Evolutionary conservation across 1,139 yeast genomes (phyloP).

Genomic region (Taphrina communis): DNA sequence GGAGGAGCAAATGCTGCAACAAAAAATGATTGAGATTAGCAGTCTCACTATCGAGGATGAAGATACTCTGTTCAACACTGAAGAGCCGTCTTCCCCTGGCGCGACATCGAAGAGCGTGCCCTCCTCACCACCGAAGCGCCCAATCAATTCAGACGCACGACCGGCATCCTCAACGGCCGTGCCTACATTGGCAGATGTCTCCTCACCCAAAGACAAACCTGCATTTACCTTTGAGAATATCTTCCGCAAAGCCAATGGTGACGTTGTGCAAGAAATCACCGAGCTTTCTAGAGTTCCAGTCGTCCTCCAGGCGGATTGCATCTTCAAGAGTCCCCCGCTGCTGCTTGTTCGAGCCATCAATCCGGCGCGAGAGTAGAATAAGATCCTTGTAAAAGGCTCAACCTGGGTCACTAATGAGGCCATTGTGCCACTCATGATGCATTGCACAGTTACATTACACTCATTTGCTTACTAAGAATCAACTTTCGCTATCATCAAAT

Average conservation of each 20-base stretch:
- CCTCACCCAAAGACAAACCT: slow-evolving; percentile 40
- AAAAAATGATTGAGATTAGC: slow-evolving; percentile 43
- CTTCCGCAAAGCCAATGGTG: slow-evolving; percentile 43
- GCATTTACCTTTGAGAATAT: slow-evolving; percentile 44
- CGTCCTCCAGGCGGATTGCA: slow-evolving; percentile 85
- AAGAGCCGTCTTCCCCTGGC: slow-evolving; percentile 43
- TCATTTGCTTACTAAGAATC: slow-evolving; percentile 18
- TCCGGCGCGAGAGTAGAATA: slow-evolving; percentile 56
- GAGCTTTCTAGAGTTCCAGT: slow-evolving; percentile 83
- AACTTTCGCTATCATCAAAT: slow-evolving; percentile 11
- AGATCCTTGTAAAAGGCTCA: neutral
- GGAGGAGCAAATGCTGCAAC: slow-evolving; percentile 45
- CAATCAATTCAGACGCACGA: slow-evolving; percentile 45
- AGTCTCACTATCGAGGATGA: slow-evolving; percentile 51
- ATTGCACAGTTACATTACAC: slow-evolving; percentile 10
- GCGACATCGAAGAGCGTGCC: slow-evolving; percentile 49
- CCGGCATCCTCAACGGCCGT: slow-evolving; percentile 45
- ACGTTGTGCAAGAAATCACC: slow-evolving; percentile 73
- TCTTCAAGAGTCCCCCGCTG: slow-evolving; percentile 89
- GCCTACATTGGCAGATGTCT: slow-evolving; percentile 44
- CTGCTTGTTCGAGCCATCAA: slow-evolving; percentile 91
- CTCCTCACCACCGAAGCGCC: slow-evolving; percentile 50
- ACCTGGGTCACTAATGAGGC: neutral
- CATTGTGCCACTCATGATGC: slow-evolving; percentile 6
- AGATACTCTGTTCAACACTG: slow-evolving; percentile 44